Conservation (phyloP, 441 rosid genomes). For the Jatropha multifida region DNA sequence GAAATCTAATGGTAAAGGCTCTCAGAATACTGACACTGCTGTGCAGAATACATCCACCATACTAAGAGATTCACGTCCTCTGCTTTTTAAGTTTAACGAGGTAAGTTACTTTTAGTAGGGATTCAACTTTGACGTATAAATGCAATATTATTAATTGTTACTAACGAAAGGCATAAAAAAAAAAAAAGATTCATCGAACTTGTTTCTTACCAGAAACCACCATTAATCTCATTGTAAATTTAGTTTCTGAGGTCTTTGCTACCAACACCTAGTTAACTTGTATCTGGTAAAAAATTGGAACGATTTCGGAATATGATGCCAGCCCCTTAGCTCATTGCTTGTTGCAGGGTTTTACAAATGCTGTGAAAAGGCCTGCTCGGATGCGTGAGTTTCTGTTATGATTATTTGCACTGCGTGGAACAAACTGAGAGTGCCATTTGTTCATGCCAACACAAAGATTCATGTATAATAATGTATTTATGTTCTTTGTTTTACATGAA, state of each 20-base stretch:
- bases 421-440: not conserved
- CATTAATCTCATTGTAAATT: not conserved
- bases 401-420: slow-evolving; percentile 14
- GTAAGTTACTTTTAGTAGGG: slow-evolving; percentile 30
- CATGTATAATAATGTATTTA: not conserved
- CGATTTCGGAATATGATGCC: not conserved
- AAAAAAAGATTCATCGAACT: not conserved
- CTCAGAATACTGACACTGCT: slow-evolving; percentile 40
- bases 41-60: slow-evolving; percentile 42
- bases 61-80: slow-evolving; percentile 70
- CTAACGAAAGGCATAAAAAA: not conserved
- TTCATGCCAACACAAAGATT: not conserved
- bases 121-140: slow-evolving; percentile 2
- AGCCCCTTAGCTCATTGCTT: not conserved
- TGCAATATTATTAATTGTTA: not conserved
- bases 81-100: slow-evolving; percentile 93
- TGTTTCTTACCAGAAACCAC: not conserved
- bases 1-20: slow-evolving; percentile 50
- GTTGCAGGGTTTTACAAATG: slow-evolving; percentile 86
- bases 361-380: slow-evolving; percentile 84
- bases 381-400: slow-evolving; percentile 70
- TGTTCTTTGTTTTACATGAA: not conserved
- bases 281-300: not conserved
- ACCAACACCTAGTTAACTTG: not conserved
- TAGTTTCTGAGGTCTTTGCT: not conserved